Evolutionary conservation across 164 flowering plant genomes (phyloP).

Genomic region (Paratinospora sagittata): DNA sequence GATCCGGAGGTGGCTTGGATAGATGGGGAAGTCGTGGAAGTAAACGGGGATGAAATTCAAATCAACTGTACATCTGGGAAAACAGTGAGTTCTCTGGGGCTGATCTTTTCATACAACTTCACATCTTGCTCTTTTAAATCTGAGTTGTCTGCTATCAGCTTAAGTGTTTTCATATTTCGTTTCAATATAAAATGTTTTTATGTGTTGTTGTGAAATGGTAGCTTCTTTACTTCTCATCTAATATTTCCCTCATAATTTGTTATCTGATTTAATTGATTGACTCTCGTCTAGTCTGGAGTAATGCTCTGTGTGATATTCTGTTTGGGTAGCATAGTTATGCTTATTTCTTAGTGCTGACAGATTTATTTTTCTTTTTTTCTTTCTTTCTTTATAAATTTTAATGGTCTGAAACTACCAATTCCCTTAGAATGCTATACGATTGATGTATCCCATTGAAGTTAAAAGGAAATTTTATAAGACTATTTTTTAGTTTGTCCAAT

Average conservation of each 20-base stretch:
- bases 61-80: conserved; percentile 56
- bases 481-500: too few relatives aligned
- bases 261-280: too few relatives aligned
- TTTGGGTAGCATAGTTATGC: too few relatives aligned
- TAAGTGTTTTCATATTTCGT: neutral
- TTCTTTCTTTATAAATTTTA: too few relatives aligned
- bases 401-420: too few relatives aligned
- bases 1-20: conserved; percentile 78
- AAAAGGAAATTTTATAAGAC: too few relatives aligned
- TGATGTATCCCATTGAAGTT: neutral
- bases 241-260: too few relatives aligned
- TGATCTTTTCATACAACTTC: neutral
- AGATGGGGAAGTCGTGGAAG: conserved; percentile 74
- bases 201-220: neutral
- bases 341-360: too few relatives aligned
- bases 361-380: too few relatives aligned
- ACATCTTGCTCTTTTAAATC: neutral
- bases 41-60: conserved; percentile 48
- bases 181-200: neutral
- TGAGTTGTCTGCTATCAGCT: neutral
- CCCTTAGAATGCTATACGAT: too few relatives aligned
- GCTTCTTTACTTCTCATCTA: neutral
- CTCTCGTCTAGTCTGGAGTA: too few relatives aligned
- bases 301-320: too few relatives aligned
- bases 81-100: conserved; percentile 36